Conservation (phyloP, 768 basidiomycete species). For the Mycena indigotica region DNA sequence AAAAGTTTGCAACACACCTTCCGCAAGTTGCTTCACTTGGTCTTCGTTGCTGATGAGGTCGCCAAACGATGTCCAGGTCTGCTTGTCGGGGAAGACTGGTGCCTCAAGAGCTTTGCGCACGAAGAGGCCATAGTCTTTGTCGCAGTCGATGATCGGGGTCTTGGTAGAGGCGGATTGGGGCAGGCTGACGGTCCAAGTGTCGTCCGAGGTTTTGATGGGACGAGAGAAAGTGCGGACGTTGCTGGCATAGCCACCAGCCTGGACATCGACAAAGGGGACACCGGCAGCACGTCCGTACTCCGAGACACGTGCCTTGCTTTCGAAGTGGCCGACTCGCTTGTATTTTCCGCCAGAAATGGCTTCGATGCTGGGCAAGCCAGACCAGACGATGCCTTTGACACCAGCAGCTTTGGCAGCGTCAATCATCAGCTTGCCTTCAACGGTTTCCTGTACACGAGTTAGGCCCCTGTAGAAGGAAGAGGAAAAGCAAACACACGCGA, state of each 20-base stretch:
- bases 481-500: neutral
- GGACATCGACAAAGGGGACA: slow-evolving; percentile 15
- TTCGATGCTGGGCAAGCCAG: slow-evolving; percentile 1
- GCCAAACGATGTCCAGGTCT: neutral
- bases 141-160: slow-evolving; percentile 5
- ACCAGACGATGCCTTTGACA: slow-evolving; percentile 8
- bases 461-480: neutral
- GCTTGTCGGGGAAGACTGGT: no score
- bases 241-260: slow-evolving; percentile 3
- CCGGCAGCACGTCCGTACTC: slow-evolving; percentile 10
- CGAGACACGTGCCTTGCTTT: slow-evolving; percentile 7
- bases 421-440: slow-evolving; percentile 10
- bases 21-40: neutral
- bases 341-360: slow-evolving; percentile 7
- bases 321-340: slow-evolving; percentile 3
- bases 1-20: neutral
- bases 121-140: slow-evolving; percentile 7
- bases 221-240: neutral
- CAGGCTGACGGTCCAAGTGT: neutral
- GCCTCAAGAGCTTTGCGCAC: slow-evolving; percentile 7
- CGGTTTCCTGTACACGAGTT: slow-evolving; percentile 1
- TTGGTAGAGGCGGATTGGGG: neutral
- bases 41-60: neutral
- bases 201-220: neutral
- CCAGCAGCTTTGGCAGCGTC: slow-evolving; percentile 13